Evolutionary conservation across 2,329 filamentous ascomycete genomes (phyloP).

Genomic region (Cytospora leucostoma): DNA sequence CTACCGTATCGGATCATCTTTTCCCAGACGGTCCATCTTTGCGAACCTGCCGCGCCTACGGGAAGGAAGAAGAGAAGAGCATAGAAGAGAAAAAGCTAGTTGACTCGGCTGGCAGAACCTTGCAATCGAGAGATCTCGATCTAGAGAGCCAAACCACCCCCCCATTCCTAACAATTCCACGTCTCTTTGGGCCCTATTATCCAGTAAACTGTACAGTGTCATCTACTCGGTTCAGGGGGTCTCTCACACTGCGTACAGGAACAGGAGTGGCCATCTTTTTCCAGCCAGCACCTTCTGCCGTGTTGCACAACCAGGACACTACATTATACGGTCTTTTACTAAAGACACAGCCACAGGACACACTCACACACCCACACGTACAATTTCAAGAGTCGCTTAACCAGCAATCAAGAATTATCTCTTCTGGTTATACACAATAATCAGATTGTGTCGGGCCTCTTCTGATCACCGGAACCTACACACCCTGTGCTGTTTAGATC

Average conservation of each 20-base stretch:
- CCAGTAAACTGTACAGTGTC: background rate
- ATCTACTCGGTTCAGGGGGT: background rate
- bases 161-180: background rate
- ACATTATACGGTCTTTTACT: too few species aligned
- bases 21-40: background rate
- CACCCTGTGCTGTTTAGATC: background rate
- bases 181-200: background rate
- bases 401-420: too few species aligned
- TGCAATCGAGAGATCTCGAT: constrained; percentile 1
- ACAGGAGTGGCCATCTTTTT: background rate
- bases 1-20: background rate
- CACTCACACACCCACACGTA: too few species aligned
- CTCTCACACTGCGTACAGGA: background rate
- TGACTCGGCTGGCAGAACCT: constrained; percentile 3
- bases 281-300: too few species aligned
- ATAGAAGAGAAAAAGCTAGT: background rate
- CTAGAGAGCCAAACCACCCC: background rate
- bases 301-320: too few species aligned
- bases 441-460: background rate
- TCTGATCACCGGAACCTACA: background rate
- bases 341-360: too few species aligned
- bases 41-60: background rate
- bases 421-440: too few species aligned
- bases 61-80: background rate
- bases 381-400: too few species aligned